These are phyloP conservation scores for Themeda triandra DNA, from an alignment of 176 grass and related monocot species.

Conservation along the genomic window DNA sequence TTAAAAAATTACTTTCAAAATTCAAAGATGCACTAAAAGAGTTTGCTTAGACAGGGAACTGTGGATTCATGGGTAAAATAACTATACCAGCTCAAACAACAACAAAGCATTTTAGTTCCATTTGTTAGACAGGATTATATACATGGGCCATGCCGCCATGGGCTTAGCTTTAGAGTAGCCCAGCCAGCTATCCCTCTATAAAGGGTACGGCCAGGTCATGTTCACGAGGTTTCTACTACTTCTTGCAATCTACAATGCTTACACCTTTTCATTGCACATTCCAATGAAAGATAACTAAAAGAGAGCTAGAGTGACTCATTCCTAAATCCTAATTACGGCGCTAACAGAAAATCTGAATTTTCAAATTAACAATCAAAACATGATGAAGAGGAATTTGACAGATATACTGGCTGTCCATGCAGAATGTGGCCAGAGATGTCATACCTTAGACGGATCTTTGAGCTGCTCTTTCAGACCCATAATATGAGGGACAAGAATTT, in stretches of 20 bases:
- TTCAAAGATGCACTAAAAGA: background rate
- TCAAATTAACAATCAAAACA: too few relatives aligned
- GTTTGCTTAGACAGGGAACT: background rate
- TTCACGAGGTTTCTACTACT: background rate
- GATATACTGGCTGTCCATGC: background rate
- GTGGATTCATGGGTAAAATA: background rate
- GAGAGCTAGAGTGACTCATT: background rate
- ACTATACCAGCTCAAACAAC: background rate
- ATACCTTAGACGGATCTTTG: constrained; percentile 86
- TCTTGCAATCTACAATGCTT: background rate
- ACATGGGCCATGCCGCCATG: background rate
- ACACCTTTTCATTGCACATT: background rate
- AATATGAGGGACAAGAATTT: constrained; percentile 81
- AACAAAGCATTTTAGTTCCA: background rate
- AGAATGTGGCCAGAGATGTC: background rate
- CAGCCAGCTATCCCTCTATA: background rate
- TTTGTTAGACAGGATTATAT: background rate
- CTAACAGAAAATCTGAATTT: background rate
- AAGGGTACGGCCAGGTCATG: background rate
- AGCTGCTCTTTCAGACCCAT: constrained; percentile 93
- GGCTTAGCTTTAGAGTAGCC: background rate
- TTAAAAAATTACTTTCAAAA: background rate
- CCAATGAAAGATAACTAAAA: background rate
- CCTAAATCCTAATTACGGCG: background rate
- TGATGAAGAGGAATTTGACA: constrained; percentile 24